Conservation (phyloP, 2,329 filamentous ascomycete genomes). For the Penicillium aurantiogriseum region DNA sequence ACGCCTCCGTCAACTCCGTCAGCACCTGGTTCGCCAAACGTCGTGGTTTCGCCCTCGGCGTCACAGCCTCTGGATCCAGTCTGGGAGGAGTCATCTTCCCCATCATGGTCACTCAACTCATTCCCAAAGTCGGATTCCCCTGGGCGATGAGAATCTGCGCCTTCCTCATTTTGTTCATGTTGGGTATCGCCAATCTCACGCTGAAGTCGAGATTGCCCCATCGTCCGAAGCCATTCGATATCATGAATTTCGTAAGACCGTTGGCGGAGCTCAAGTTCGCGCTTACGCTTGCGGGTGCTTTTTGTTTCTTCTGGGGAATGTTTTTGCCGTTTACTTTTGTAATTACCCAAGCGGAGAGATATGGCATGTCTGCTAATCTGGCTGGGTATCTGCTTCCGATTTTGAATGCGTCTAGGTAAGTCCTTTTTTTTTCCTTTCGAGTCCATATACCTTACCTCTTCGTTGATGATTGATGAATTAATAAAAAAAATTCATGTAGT, state of each 20-base stretch:
- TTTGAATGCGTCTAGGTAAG: slow-evolving; percentile 50
- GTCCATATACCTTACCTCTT: too few relatives aligned
- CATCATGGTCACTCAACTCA: slow-evolving; percentile 59
- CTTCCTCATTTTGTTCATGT: slow-evolving; percentile 61
- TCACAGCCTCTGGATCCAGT: slow-evolving; percentile 55
- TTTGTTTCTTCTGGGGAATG: slow-evolving; percentile 57
- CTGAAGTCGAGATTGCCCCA: slow-evolving; percentile 48
- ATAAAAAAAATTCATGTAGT: slow-evolving; percentile 11
- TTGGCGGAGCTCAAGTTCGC: slow-evolving; percentile 25
- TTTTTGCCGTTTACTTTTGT: slow-evolving; percentile 58
- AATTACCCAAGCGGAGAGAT: slow-evolving; percentile 46
- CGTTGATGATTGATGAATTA: neutral
- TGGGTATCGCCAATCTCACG: slow-evolving; percentile 54
- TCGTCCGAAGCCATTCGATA: slow-evolving; percentile 25
- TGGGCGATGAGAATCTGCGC: slow-evolving; percentile 59
- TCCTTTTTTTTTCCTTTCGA: neutral
- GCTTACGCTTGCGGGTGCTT: slow-evolving; percentile 20
- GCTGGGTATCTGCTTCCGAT: slow-evolving; percentile 55
- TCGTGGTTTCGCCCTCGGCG: slow-evolving; percentile 54
- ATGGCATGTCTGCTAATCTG: slow-evolving; percentile 52
- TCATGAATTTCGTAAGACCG: slow-evolving; percentile 23
- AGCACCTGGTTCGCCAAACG: slow-evolving; percentile 55
- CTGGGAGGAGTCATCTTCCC: slow-evolving; percentile 61
- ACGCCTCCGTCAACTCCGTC: slow-evolving; percentile 37
- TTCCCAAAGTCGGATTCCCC: slow-evolving; percentile 53